Percentiles rank a stretch among this genome's conserved stretches.
Conservation (phyloP, 1,284 basidiomycete genomes). For the Fomitopsis palustris region DNA sequence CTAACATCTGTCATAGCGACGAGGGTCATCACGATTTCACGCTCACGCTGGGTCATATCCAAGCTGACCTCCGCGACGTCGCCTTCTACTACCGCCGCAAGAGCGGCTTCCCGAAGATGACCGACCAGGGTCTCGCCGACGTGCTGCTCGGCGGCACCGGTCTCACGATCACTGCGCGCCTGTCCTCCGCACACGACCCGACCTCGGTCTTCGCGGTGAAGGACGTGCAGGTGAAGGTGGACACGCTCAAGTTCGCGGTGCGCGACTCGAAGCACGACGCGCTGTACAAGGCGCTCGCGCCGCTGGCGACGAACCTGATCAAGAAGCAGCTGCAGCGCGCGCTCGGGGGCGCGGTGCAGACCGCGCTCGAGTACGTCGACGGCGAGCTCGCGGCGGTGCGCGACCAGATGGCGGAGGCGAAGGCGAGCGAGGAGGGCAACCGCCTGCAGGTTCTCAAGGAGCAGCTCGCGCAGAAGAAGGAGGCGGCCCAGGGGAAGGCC, state of each 20-base stretch:
- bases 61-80: constrained; percentile 90
- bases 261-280: constrained; percentile 91
- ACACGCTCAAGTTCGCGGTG: constrained; percentile 87
- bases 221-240: constrained; percentile 75
- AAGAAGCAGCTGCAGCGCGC: constrained; percentile 91
- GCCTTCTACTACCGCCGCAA: constrained; percentile 85
- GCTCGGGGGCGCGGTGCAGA: constrained; percentile 71
- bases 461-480: constrained; percentile 50
- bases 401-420: constrained; percentile 72
- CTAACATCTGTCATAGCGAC: constrained; percentile 35
- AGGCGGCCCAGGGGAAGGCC: constrained; percentile 34
- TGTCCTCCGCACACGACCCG: constrained; percentile 61
- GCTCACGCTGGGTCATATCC: constrained; percentile 79
- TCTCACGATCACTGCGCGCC: constrained; percentile 59
- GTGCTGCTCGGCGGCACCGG: constrained; percentile 83
- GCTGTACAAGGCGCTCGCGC: constrained; percentile 80
- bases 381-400: constrained; percentile 79
- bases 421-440: constrained; percentile 46
- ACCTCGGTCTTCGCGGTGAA: constrained; percentile 78
- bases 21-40: constrained; percentile 67
- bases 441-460: constrained; percentile 65
- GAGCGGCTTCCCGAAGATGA: constrained; percentile 76
- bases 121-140: constrained; percentile 88
- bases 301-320: constrained; percentile 75
- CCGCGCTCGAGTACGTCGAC: constrained; percentile 83